phyloP scores from a whole-genome alignment of 73 alveolate species.

The Blepharisma stoltei region DNA sequence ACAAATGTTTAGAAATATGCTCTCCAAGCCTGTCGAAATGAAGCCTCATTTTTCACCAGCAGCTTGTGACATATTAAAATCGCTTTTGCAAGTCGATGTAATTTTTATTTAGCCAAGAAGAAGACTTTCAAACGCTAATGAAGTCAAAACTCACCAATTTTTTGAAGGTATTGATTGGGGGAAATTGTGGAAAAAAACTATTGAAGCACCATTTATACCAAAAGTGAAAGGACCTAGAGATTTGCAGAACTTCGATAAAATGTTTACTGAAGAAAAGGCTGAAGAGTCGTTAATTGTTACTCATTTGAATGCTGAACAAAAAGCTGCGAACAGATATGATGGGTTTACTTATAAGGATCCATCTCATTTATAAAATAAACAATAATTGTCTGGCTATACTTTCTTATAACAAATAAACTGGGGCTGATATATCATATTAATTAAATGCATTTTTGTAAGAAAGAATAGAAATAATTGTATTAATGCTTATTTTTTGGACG shows the following conservation, averaged over 20 bases:
- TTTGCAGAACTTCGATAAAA: conserved; percentile 34
- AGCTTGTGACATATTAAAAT: conserved; percentile 30
- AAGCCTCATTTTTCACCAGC: conserved; percentile 59
- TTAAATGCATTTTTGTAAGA: too few relatives aligned
- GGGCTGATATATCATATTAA: too few relatives aligned
- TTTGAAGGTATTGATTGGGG: conserved; percentile 92
- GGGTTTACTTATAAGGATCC: too few relatives aligned
- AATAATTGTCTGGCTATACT: too few relatives aligned
- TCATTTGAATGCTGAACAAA: too few relatives aligned
- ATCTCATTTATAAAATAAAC: too few relatives aligned
- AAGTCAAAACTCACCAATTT: conserved; percentile 84
- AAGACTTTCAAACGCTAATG: conserved; percentile 43
- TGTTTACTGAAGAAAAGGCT: not conserved
- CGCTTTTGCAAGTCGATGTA: not conserved
- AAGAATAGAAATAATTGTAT: too few relatives aligned
- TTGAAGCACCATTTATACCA: conserved; percentile 80
- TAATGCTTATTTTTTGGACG: too few relatives aligned
- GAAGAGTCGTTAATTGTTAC: not conserved
- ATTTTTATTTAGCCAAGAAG: not conserved
- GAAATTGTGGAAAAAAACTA: conserved; percentile 65
- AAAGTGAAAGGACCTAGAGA: conserved; percentile 36
- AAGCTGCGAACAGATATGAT: too few relatives aligned
- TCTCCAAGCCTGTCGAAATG: conserved; percentile 61
- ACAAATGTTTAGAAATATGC: conserved; percentile 71
- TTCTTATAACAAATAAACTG: too few relatives aligned